Base-by-base conservation (phyloP, 768 basidiomycete genomes). In the Tulasnella sp. region DNA sequence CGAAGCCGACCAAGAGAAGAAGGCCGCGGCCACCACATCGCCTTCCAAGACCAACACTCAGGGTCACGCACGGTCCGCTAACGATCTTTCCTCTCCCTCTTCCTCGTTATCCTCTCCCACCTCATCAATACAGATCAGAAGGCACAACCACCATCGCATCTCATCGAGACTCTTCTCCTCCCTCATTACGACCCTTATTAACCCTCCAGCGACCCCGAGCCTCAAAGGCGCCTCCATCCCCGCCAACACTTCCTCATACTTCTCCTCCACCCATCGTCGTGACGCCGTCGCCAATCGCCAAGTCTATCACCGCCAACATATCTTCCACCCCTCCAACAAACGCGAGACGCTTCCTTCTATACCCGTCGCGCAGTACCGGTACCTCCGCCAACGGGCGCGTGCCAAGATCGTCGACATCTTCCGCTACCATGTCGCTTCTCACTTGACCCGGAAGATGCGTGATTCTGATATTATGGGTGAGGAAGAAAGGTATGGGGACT, bases 321-420 rank as follows among this genome's bases (percentile, higher is more conserved):
- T 48, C 48, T 30, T 29, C 43, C 56, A 58, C 44, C 56, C 56
- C 22, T 27, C 27, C 24, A 58, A 58, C 56, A 46, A 46, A 25
- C 45, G 56, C 29, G 44, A 58, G 24, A 2, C 4, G 11, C 46
- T 58, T 44, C 43, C 43, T 17, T 25, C 42, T 11, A 48, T 19
- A 25, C 8, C n/a, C 21, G 56, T 58, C 19, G 42, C 56, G 3
- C 56, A 58, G 38, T 58, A 44, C 24, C 56, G 56, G 10, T 45
- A 27, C 45, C 22, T 58, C 3, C 56, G 56, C 22, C 56, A 43
- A 2, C 56, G 48, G 30, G 56, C 56, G 27, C 56, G 56, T 25
- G 56, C 56, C 15, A 58, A 58, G 48, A 44, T 58, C 56, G 56
- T 58, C 46, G 56, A 58, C 45, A 46, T 58, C 56, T 58, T 58